phyloP scores from a whole-genome alignment of 2,329 filamentous ascomycete species.

The Aspergillus ochraceoroseus region DNA sequence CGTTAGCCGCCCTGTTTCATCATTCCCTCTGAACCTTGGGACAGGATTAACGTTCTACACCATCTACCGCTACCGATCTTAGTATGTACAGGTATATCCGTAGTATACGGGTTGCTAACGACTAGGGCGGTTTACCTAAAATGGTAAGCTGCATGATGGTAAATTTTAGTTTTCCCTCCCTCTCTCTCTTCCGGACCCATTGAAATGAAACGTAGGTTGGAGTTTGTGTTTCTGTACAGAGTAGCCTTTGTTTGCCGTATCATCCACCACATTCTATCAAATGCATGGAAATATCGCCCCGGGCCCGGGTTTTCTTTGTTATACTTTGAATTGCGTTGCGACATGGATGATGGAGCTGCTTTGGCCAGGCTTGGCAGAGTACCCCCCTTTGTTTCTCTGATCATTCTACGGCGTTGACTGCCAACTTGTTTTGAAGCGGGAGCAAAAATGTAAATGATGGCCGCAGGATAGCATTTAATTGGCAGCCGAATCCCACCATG shows the following conservation, averaged over 20 bases:
- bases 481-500: constrained; percentile 4
- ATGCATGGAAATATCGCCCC: constrained; percentile 3
- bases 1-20: constrained; percentile 12
- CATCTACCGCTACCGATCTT: constrained; percentile 1
- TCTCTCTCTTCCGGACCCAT: neutral
- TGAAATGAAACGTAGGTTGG: constrained; percentile 3
- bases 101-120: neutral
- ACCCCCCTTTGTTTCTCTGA: too few relatives aligned
- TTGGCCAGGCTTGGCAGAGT: too few relatives aligned
- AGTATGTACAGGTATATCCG: neutral
- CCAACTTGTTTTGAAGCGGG: constrained; percentile 1
- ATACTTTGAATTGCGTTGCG: too few relatives aligned
- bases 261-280: constrained; percentile 4
- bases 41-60: constrained; percentile 6
- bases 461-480: constrained; percentile 3
- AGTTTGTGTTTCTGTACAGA: too few relatives aligned
- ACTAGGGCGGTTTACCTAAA: constrained; percentile 8
- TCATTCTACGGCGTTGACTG: too few relatives aligned
- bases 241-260: neutral
- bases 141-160: constrained; percentile 8
- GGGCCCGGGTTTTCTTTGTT: neutral
- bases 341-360: too few relatives aligned
- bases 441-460: constrained; percentile 1
- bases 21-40: constrained; percentile 5
- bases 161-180: constrained; percentile 7